Evolutionary conservation across 371 early-diverging fungal genomes (phyloP).

Genomic region (Zopfochytrium polystomum): DNA sequence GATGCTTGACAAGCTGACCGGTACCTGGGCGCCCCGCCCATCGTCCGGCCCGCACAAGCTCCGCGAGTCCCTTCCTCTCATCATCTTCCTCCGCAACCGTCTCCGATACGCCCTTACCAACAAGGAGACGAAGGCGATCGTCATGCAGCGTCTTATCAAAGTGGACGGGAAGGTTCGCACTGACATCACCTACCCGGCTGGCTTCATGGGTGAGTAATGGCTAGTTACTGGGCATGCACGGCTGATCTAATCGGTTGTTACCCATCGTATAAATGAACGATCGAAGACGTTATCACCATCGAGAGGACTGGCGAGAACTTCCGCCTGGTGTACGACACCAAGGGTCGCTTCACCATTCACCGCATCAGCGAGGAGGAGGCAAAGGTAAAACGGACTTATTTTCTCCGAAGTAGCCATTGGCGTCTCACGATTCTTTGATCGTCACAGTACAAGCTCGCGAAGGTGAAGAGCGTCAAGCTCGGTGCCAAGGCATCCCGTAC

Average conservation of each 20-base stretch:
- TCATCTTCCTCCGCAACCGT: slow-evolving; percentile 98
- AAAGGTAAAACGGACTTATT: slow-evolving; percentile 51
- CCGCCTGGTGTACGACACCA: slow-evolving; percentile 98
- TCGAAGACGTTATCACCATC: slow-evolving; percentile 92
- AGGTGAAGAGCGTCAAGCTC: slow-evolving; percentile 93
- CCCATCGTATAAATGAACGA: too few relatives aligned
- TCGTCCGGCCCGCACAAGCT: slow-evolving; percentile 99
- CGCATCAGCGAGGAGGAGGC: slow-evolving; percentile 98
- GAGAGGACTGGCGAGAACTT: slow-evolving; percentile 99
- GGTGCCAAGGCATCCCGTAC: slow-evolving; percentile 94
- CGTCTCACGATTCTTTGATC: too few relatives aligned
- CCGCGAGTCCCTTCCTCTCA: slow-evolving; percentile 97
- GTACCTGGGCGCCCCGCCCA: slow-evolving; percentile 97
- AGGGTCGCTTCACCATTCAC: slow-evolving; percentile 99
- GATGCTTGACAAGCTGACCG: slow-evolving; percentile 99
- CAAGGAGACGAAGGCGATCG: slow-evolving; percentile 95
- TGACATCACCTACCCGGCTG: slow-evolving; percentile 97
- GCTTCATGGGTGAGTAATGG: slow-evolving; percentile 88
- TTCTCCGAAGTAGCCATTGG: too few relatives aligned
- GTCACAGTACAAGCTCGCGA: slow-evolving; percentile 91
- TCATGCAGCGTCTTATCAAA: slow-evolving; percentile 98
- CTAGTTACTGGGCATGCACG: slow-evolving; percentile 8
- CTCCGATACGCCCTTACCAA: slow-evolving; percentile 98
- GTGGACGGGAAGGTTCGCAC: slow-evolving; percentile 99
- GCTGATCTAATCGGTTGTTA: background rate